Conservation (phyloP, 257 asterid species). For the Ocimum tenuiflorum region DNA sequence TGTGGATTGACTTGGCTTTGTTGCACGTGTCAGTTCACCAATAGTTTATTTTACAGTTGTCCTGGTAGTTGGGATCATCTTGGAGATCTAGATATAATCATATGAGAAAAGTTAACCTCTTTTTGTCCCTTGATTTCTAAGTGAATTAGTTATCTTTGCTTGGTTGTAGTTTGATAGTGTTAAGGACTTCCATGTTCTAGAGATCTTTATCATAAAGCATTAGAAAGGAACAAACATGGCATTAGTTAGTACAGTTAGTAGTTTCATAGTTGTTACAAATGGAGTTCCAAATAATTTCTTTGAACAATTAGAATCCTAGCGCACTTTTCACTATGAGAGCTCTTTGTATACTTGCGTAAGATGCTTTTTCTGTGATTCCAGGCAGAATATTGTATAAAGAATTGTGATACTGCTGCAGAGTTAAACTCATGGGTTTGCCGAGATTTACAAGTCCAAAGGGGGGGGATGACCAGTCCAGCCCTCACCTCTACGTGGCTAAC, state of each 20-base stretch:
- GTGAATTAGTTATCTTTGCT: not conserved
- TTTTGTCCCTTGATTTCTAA: not conserved
- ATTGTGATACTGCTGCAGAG: slow-evolving; percentile 17
- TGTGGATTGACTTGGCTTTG: not conserved
- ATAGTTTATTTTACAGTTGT: not conserved
- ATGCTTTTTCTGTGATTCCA: too few relatives aligned
- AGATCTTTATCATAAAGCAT: too few relatives aligned
- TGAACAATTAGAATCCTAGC: too few relatives aligned
- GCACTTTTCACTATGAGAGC: too few relatives aligned
- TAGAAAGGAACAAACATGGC: too few relatives aligned
- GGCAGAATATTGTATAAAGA: not conserved
- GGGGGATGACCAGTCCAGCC: slow-evolving; percentile 38
- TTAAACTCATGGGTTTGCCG: slow-evolving; percentile 56
- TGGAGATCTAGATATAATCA: not conserved
- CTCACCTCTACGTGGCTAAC: slow-evolving; percentile 84
- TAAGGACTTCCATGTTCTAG: too few relatives aligned
- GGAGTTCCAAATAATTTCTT: too few relatives aligned
- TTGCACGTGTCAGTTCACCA: not conserved
- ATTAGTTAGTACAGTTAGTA: too few relatives aligned
- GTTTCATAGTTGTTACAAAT: too few relatives aligned
- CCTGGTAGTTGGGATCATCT: not conserved
- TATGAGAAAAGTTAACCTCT: not conserved
- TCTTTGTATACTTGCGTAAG: too few relatives aligned
- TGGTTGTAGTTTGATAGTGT: not conserved
- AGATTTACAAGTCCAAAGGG: slow-evolving; percentile 68